Evolutionary conservation across 2,329 filamentous ascomycete genomes (phyloP).

Genomic region (Tolypocladium guangdongense): DNA sequence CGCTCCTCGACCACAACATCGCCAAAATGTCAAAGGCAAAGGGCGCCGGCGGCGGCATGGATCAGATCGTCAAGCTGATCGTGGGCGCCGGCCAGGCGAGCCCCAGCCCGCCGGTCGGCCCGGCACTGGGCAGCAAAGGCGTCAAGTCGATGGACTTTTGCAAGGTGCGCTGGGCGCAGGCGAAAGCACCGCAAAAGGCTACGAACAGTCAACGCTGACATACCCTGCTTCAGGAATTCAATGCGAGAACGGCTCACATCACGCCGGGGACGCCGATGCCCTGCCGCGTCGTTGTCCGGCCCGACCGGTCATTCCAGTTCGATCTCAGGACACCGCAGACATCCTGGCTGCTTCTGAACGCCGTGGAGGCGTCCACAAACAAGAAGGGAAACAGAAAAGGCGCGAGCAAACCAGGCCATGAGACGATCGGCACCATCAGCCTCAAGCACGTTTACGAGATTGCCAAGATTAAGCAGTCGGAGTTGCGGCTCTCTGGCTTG

Average conservation of each 20-base stretch:
- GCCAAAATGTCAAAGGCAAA: constrained; percentile 41
- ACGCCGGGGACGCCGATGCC: constrained; percentile 75
- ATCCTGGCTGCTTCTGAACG: constrained; percentile 76
- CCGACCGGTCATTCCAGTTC: constrained; percentile 88
- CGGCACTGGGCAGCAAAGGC: constrained; percentile 91
- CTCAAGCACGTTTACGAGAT: constrained; percentile 98
- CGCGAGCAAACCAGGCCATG: constrained; percentile 61
- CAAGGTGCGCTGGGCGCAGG: constrained; percentile 53
- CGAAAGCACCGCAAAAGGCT: not conserved
- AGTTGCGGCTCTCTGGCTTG: constrained; percentile 62
- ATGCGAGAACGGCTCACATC: constrained; percentile 83
- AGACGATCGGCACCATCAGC: constrained; percentile 73
- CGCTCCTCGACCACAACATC: constrained; percentile 6
- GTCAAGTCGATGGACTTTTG: constrained; percentile 99
- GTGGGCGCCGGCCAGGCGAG: constrained; percentile 92
- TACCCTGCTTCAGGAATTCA: constrained; percentile 65
- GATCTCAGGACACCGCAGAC: constrained; percentile 92
- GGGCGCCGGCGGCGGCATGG: constrained; percentile 28
- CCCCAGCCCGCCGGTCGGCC: constrained; percentile 91
- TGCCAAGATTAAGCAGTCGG: constrained; percentile 85
- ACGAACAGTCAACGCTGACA: constrained; percentile 6
- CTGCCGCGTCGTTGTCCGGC: constrained; percentile 80
- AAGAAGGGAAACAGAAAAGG: constrained; percentile 74
- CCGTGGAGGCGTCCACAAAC: constrained; percentile 59
- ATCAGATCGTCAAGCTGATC: constrained; percentile 91